Evolutionary conservation across 352 stramenopile species (phyloP).

Genomic region (Globisporangium alternatum): DNA sequence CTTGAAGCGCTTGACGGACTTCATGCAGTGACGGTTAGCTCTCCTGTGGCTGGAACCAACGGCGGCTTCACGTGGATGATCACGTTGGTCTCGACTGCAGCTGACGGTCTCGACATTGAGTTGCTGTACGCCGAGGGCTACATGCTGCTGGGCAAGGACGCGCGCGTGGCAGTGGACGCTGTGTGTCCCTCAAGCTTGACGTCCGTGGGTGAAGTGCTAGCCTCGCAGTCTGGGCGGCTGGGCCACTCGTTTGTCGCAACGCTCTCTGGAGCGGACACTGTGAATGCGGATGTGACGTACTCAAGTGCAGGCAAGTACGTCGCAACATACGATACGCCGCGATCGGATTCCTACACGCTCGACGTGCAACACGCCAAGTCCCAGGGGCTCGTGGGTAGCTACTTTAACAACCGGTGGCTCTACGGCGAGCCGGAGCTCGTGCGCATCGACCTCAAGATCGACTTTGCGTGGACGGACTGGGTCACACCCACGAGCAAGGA

Average conservation of each 20-base stretch:
- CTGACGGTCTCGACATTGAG: slow-evolving; percentile 36
- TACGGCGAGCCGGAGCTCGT: slow-evolving; percentile 80
- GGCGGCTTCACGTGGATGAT: slow-evolving; percentile 80
- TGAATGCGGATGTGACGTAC: slow-evolving; percentile 68
- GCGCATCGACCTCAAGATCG: slow-evolving; percentile 85
- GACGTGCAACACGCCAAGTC: slow-evolving; percentile 71
- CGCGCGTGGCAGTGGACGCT: slow-evolving; percentile 33
- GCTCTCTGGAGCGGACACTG: slow-evolving; percentile 43
- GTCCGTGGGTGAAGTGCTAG: slow-evolving; percentile 30
- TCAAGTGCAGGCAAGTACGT: slow-evolving; percentile 74
- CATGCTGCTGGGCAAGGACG: slow-evolving; percentile 47
- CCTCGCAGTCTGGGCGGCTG: slow-evolving; percentile 43
- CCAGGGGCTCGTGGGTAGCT: slow-evolving; percentile 87
- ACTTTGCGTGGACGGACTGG: slow-evolving; percentile 91
- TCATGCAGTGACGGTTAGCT: slow-evolving; percentile 61
- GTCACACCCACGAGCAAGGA: slow-evolving; percentile 91
- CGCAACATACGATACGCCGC: slow-evolving; percentile 87
- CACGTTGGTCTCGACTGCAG: slow-evolving; percentile 76
- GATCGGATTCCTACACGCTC: slow-evolving; percentile 83
- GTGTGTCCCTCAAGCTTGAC: slow-evolving; percentile 45
- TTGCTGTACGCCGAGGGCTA: slow-evolving; percentile 85
- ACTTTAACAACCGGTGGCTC: slow-evolving; percentile 97
- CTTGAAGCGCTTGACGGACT: slow-evolving; percentile 74
- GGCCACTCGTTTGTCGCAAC: slow-evolving; percentile 71
- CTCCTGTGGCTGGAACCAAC: slow-evolving; percentile 29